A percentile compares a stretch with the other conserved stretches of the same genome.
Conservation (phyloP, 768 basidiomycete species). For the Mycena capillaripes region DNA sequence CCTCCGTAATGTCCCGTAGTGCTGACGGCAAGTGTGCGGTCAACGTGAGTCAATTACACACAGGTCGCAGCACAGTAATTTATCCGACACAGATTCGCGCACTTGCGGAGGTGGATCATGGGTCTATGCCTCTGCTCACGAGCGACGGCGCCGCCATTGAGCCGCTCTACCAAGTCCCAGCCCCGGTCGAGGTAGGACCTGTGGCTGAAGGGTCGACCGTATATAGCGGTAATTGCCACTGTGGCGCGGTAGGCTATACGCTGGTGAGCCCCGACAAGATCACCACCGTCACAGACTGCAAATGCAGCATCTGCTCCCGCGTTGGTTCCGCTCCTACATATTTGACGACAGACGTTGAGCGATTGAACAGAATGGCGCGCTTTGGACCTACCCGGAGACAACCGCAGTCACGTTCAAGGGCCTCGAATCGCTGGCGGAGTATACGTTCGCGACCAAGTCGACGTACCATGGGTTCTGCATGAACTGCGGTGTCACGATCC, state of each 20-base stretch:
- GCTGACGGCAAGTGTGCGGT: background rate
- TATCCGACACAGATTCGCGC: background rate
- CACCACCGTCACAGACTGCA: conserved; percentile 2
- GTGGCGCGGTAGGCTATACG: conserved; percentile 27
- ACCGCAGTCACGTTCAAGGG: background rate
- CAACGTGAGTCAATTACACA: conserved; percentile 1
- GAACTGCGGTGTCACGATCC: conserved; percentile 7
- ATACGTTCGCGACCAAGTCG: background rate
- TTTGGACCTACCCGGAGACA: conserved; percentile 7
- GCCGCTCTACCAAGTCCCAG: conserved; percentile 7
- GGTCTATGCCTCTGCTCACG: background rate
- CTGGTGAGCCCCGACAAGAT: conserved; percentile 4
- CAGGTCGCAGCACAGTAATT: background rate
- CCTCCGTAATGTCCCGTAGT: conserved; percentile 8
- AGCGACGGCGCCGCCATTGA: background rate
- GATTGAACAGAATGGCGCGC: conserved; percentile 1
- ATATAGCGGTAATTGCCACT: conserved; percentile 30
- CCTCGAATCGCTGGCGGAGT: conserved; percentile 2
- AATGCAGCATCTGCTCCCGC: conserved; percentile 31
- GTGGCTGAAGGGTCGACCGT: conserved; percentile 12
- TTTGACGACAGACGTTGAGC: no score
- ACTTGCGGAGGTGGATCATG: background rate
- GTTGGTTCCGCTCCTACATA: background rate
- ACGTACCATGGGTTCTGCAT: conserved; percentile 22
- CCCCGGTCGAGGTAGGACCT: background rate